A percentile compares a stretch with the other conserved stretches of the same genome.
phyloP scores from a whole-genome alignment of 352 stramenopile genomes.

The Globisporangium irregulare region DNA sequence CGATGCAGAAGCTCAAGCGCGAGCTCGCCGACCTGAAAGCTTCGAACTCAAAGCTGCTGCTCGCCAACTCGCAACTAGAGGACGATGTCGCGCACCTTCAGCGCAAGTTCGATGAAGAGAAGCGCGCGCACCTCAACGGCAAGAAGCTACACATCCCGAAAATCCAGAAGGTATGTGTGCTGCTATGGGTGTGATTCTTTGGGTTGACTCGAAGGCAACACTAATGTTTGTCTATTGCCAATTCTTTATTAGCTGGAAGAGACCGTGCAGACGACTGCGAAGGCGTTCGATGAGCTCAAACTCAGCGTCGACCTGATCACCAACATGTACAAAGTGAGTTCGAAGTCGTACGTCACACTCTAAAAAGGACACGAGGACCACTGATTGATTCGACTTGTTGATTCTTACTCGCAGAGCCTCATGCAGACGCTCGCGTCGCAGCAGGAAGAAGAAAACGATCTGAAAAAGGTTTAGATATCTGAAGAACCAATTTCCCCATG shows the following conservation, averaged over 20 bases:
- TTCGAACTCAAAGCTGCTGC: slow-evolving; percentile 50
- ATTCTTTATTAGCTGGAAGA: slow-evolving; percentile 50
- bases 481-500: not conserved
- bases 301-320: slow-evolving; percentile 83
- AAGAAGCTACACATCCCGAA: slow-evolving; percentile 69
- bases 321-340: slow-evolving; percentile 81
- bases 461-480: slow-evolving; percentile 35
- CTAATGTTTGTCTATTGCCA: not conserved
- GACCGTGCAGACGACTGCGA: slow-evolving; percentile 42
- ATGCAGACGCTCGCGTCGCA: slow-evolving; percentile 43
- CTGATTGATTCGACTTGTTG: not conserved
- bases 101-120: slow-evolving; percentile 66
- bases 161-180: slow-evolving; percentile 47
- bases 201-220: not conserved
- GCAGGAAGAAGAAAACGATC: slow-evolving; percentile 55
- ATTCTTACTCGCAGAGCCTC: slow-evolving; percentile 26
- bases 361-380: not conserved
- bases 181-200: not conserved
- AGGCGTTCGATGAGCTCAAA: slow-evolving; percentile 73
- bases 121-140: slow-evolving; percentile 57
- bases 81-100: slow-evolving; percentile 68
- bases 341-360: not conserved
- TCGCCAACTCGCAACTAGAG: slow-evolving; percentile 73
- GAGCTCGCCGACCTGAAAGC: slow-evolving; percentile 62
- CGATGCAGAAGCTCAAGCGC: slow-evolving; percentile 71